A percentile compares a stretch with the other conserved stretches of the same genome.
Evolutionary conservation across 2,329 filamentous ascomycete species (phyloP).

Genomic region (Pseudogymnoascus sp.): DNA sequence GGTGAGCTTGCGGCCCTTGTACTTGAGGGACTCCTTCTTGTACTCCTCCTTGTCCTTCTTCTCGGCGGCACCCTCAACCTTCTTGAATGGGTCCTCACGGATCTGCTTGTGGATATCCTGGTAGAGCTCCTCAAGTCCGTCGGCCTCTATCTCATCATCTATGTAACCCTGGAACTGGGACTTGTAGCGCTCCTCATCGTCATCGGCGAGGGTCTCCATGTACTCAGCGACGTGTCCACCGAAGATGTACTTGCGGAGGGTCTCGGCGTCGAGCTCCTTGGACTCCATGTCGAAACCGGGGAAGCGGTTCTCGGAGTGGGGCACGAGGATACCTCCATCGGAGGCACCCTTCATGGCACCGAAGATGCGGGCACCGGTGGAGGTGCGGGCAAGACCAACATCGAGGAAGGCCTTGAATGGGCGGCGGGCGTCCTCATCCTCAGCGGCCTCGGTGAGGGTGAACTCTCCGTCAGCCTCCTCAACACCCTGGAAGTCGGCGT

Average conservation of each 20-base stretch:
- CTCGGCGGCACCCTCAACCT: slow-evolving; percentile 62
- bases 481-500: slow-evolving; percentile 87
- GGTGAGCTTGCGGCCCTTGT: slow-evolving; percentile 66
- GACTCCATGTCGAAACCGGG: slow-evolving; percentile 94
- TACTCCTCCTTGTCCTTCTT: slow-evolving; percentile 98
- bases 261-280: slow-evolving; percentile 97
- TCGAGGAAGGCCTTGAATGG: slow-evolving; percentile 99
- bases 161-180: slow-evolving; percentile 97
- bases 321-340: slow-evolving; percentile 92
- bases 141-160: slow-evolving; percentile 92
- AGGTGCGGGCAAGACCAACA: slow-evolving; percentile 93
- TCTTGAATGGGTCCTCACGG: slow-evolving; percentile 97
- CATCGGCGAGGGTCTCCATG: slow-evolving; percentile 99
- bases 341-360: slow-evolving; percentile 99
- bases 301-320: slow-evolving; percentile 99
- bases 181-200: slow-evolving; percentile 99
- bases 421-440: slow-evolving; percentile 78
- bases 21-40: slow-evolving; percentile 94
- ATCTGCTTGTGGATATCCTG: slow-evolving; percentile 90
- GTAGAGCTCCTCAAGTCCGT: slow-evolving; percentile 96
- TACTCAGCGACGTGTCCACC: slow-evolving; percentile 98
- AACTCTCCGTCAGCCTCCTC: slow-evolving; percentile 97
- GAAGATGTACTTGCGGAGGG: slow-evolving; percentile 98
- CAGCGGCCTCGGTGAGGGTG: slow-evolving; percentile 85
- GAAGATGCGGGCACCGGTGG: slow-evolving; percentile 97